Evolutionary conservation across 805 yeast genomes (phyloP), one percentile per base, ranked within the genome.

Genomic region (Diddensiella santjacobensis): DNA sequence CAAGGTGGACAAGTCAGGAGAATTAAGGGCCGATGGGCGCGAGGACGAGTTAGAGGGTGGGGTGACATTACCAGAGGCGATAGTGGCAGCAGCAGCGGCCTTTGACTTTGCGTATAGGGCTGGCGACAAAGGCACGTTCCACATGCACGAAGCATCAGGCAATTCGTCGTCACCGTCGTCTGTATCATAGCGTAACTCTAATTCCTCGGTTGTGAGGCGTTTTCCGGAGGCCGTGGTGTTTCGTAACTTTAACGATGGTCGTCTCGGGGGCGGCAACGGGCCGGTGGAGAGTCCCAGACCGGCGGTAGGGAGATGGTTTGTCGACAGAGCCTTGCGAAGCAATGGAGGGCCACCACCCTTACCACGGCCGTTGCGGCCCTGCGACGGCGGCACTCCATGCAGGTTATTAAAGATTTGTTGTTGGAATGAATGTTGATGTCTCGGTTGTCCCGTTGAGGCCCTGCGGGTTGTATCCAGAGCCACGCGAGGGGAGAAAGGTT

Each of bases 61-160:
- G 44, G 43, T 2, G 37, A 26, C 39, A n/a, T n/a, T 2, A 23
- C 20, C 19, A n/a, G 17, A 3, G 45, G 40, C 29, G 44, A n/a
- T 17, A 8, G 43, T 23, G 11, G 40, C 38, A 10, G 35, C 13
- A 15, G 51, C 40, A 23, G 15, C 38, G n/a, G 38, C n/a, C 23
- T 40, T 33, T 17, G 64, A 59, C 49, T 66, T 62, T 15, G 67
- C 63, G 39, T 62, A 69, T 17, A 81, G 63, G 0, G 84, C 74
- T 42, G 79, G 81, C 0, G 84, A 73, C 45, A 79, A 64, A 2
- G 89, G 89, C 17, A 83, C 84, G 56, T 83, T 82, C 64, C 70
- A 83, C 50, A 82, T 75, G 19, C 75, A 70, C 19, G 73, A 64
- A 47, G 75, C 75, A 1, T 80, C 80, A 37, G 79, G 64, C 49